These are phyloP conservation scores for Psilocybe cubensis DNA, from an alignment of 768 basidiomycete genomes.

Conservation along the genomic window DNA sequence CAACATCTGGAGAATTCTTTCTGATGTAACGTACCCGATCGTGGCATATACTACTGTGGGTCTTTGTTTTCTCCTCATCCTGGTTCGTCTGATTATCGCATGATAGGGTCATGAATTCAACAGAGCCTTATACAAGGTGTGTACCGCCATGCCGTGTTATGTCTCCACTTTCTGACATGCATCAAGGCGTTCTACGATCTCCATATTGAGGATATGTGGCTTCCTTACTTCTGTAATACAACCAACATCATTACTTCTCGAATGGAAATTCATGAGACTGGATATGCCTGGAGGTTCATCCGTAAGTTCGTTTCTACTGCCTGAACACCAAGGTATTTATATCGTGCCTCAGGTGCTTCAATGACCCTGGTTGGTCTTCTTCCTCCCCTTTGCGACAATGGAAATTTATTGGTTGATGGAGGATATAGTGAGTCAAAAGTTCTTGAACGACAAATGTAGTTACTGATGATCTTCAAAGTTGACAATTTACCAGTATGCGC, in stretches of 20 bases:
- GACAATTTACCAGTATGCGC: constrained; percentile 83
- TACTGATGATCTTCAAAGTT: constrained; percentile 47
- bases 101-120: constrained; percentile 92
- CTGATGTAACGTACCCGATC: constrained; percentile 91
- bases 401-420: constrained; percentile 89
- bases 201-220: constrained; percentile 98
- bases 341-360: constrained; percentile 71
- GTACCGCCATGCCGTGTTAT: neutral
- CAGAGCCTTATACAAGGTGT: constrained; percentile 88
- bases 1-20: constrained; percentile 92
- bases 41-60: constrained; percentile 87
- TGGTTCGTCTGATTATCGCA: neutral
- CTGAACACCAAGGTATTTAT: constrained; percentile 2
- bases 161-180: neutral
- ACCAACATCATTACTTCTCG: constrained; percentile 95
- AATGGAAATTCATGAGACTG: constrained; percentile 97
- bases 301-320: constrained; percentile 45
- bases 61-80: constrained; percentile 1
- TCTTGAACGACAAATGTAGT: neutral
- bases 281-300: constrained; percentile 97
- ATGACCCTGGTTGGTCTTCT: constrained; percentile 97
- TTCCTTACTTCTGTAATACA: constrained; percentile 97
- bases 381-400: constrained; percentile 94
- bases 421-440: constrained; percentile 72
- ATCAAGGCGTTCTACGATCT: constrained; percentile 85